These are phyloP conservation scores for Kwoniella dendrophila DNA, from an alignment of 768 basidiomycete genomes.

Conservation along the genomic window DNA sequence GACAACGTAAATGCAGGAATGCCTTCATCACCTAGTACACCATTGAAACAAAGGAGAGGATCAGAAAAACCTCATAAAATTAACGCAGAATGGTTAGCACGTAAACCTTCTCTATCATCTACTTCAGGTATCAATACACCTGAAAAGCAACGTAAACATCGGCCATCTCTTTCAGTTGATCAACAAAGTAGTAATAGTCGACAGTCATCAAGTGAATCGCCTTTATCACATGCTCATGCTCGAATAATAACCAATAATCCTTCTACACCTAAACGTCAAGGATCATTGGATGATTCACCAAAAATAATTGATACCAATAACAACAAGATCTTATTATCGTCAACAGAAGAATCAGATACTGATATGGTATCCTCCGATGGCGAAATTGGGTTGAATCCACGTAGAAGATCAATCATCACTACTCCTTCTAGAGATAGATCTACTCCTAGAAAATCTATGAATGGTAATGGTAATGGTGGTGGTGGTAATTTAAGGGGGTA, in stretches of 20 bases:
- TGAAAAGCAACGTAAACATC: conserved; percentile 2
- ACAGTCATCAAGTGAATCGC: too few relatives aligned
- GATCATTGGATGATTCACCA: conserved; percentile 16
- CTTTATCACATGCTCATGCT: too few relatives aligned
- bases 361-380: conserved; percentile 18
- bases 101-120: conserved; percentile 23
- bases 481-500: conserved; percentile 6
- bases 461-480: background rate
- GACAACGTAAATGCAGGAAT: background rate
- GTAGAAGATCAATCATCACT: conserved; percentile 9
- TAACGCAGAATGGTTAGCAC: conserved; percentile 31
- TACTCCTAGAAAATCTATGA: background rate
- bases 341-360: conserved; percentile 3
- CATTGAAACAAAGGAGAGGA: background rate
- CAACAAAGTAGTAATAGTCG: too few relatives aligned
- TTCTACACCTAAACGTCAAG: conserved; percentile 6
- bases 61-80: background rate
- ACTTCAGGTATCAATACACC: background rate
- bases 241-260: background rate
- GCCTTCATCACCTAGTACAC: conserved; percentile 10
- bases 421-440: conserved; percentile 8
- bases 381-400: conserved; percentile 13
- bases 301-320: background rate
- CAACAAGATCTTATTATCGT: conserved; percentile 13
- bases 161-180: conserved; percentile 10